Base-by-base conservation (phyloP, 108 stramenopile genomes). In the Asterionellopsis glacialis region DNA sequence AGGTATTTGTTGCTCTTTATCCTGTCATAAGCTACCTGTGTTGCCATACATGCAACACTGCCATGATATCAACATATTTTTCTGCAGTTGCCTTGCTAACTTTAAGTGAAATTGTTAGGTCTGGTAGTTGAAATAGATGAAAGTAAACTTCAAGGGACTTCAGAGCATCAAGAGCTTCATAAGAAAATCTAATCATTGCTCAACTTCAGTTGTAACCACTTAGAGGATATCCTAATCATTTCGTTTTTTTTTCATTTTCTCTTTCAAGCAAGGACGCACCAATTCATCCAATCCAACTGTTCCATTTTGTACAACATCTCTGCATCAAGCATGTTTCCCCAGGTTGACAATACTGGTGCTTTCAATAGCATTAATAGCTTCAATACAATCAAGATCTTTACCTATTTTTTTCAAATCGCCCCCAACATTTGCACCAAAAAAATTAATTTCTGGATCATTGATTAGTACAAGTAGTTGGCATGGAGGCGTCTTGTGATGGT, bases 301-400 rank as follows among this genome's bases (percentile, higher is more conserved):
- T 39, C 56, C 67, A 74, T 53, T 64, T 33, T 49, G 13, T 42
- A 74, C 68, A 15, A 69, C 57, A 64, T 64, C 67, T 11, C 67
- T 54, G 7, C 6, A 9, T 51, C 67, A 26, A 14, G 73, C 73
- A 59, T 38, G 56, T 2, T 11, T 19, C 0, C 73, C 73, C 1
- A 74, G 73, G 19, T 72, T 67, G 25, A 62, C 47, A 15, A 72
- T 38, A 38, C 28, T 62, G 1, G 9, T 9, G 18, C 57, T 63
- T 43, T 67, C 45, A 19, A 44, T 48, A 16, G 15, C 41, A 33
- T 33, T 33, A 33, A 33, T 33, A 33, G 33, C 33, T 52, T 23
- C 1, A n/a, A 0, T 26, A 40, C 42, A 65, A 21, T 54, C 39
- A 58, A 74, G 69, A 45, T 74, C 73, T 60, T 55, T 21, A 11